Conservation (phyloP, 2,329 filamentous ascomycete species). For the Exophiala phaeomuriformis region DNA sequence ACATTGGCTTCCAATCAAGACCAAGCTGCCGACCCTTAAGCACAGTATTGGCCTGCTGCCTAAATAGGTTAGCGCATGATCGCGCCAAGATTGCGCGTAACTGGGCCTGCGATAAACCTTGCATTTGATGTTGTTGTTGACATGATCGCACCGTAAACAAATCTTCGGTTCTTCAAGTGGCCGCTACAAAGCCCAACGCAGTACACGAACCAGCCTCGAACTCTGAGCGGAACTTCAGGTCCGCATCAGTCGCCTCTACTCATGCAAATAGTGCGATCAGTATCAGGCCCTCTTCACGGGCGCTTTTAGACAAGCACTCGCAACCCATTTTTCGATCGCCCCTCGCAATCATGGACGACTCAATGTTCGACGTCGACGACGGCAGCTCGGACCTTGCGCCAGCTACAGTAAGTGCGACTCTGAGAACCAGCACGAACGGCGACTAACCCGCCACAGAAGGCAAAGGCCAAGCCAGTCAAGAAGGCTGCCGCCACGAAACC, state of each 20-base stretch:
- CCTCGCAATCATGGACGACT: slow-evolving; percentile 48
- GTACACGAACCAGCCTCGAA: no score
- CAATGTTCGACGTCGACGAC: slow-evolving; percentile 48
- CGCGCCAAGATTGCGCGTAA: background rate
- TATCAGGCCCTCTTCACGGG: background rate
- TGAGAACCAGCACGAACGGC: background rate
- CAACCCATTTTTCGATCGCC: background rate
- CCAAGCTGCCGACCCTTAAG: no score
- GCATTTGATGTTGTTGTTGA: background rate
- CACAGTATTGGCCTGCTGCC: no score
- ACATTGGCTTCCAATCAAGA: no score
- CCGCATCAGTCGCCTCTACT: background rate
- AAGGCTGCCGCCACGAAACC: slow-evolving; percentile 39
- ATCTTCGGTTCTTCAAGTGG: background rate
- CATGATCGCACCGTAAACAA: slow-evolving; percentile 1
- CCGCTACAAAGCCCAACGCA: no score
- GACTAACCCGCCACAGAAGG: slow-evolving; percentile 39
- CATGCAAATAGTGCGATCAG: background rate
- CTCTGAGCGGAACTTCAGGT: no score
- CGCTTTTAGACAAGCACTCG: background rate
- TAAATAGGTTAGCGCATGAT: background rate
- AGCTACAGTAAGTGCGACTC: slow-evolving; percentile 43
- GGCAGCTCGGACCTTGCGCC: slow-evolving; percentile 57
- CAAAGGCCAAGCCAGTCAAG: slow-evolving; percentile 51
- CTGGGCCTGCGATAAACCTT: background rate